Conservation (phyloP, 192 early-diverging fungal genomes). For the Linnemannia elongata region DNA sequence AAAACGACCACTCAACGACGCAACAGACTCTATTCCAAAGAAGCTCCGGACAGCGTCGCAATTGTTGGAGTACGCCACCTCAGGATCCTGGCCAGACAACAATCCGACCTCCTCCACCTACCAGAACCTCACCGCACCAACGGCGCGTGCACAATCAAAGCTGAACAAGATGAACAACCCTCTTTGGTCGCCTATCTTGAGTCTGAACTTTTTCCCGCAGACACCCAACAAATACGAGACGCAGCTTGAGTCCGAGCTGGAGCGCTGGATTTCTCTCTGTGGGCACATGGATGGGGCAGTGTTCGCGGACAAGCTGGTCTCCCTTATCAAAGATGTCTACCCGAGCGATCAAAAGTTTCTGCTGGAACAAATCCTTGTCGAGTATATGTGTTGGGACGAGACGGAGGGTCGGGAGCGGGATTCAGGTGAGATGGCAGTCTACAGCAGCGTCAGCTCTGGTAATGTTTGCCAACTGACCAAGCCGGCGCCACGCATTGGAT, state of each 20-base stretch:
- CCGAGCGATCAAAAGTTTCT: slow-evolving; percentile 54
- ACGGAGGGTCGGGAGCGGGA: slow-evolving; percentile 11
- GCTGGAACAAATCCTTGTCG: slow-evolving; percentile 45
- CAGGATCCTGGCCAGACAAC: slow-evolving; percentile 17
- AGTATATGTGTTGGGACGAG: slow-evolving; percentile 44
- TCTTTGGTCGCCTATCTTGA: slow-evolving; percentile 47
- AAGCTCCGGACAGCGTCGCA: slow-evolving; percentile 14
- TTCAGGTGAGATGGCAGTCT: not conserved
- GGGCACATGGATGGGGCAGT: slow-evolving; percentile 39
- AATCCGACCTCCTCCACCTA: not conserved
- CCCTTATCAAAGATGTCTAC: slow-evolving; percentile 45
- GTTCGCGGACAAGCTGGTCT: slow-evolving; percentile 27
- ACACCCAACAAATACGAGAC: slow-evolving; percentile 22
- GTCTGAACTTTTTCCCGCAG: slow-evolving; percentile 31
- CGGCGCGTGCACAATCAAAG: not conserved
- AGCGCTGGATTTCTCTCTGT: slow-evolving; percentile 36
- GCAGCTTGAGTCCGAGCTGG: slow-evolving; percentile 25
- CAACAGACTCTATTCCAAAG: not conserved
- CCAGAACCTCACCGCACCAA: not conserved
- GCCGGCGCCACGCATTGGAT: not conserved
- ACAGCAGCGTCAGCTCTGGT: slow-evolving; percentile 4
- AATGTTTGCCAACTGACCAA: not conserved
- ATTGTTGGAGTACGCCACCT: slow-evolving; percentile 27
- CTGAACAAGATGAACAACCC: slow-evolving; percentile 41
- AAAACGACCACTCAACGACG: not conserved